Percentiles rank a stretch among this genome's conserved stretches.
These are phyloP conservation scores for Rubroboletus satanas DNA, from an alignment of 768 basidiomycete genomes.

Conservation along the genomic window DNA sequence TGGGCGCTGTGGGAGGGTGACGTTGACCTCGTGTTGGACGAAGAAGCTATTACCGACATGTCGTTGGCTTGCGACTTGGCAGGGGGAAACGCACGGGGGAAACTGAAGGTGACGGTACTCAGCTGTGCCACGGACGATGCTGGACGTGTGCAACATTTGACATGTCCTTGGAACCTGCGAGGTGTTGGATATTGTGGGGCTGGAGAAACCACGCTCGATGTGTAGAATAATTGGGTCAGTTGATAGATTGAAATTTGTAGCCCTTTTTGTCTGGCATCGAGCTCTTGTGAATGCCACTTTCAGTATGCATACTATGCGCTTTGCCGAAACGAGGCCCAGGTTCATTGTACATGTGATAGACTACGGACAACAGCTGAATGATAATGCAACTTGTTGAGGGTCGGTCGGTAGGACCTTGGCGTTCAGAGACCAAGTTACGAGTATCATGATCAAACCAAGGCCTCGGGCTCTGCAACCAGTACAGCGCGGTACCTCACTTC, in stretches of 20 bases:
- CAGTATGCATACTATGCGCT: not conserved
- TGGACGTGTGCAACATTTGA: slow-evolving; percentile 47
- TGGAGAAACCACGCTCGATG: slow-evolving; percentile 20
- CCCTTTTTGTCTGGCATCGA: not conserved
- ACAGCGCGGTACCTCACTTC: slow-evolving; percentile 26
- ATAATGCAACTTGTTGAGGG: not conserved
- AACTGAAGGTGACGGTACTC: slow-evolving; percentile 23
- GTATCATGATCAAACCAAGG: not conserved
- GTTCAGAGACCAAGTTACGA: not conserved
- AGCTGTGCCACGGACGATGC: slow-evolving; percentile 52
- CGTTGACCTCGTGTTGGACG: slow-evolving; percentile 32
- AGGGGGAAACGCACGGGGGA: slow-evolving; percentile 10
- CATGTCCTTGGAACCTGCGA: slow-evolving; percentile 60
- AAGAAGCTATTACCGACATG: slow-evolving; percentile 18
- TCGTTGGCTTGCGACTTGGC: not conserved
- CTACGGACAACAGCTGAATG: not conserved
- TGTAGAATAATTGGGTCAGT: not conserved
- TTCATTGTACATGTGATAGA: too few species aligned
- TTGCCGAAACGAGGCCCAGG: too few species aligned
- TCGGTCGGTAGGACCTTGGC: not conserved
- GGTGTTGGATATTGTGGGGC: slow-evolving; percentile 48
- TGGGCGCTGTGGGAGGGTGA: slow-evolving; percentile 69
- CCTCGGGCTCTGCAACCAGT: slow-evolving; percentile 11
- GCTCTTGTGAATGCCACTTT: not conserved
- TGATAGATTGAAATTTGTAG: not conserved